phyloP scores from a whole-genome alignment of 805 yeast species.

The Barnettozyma botsteinii region DNA sequence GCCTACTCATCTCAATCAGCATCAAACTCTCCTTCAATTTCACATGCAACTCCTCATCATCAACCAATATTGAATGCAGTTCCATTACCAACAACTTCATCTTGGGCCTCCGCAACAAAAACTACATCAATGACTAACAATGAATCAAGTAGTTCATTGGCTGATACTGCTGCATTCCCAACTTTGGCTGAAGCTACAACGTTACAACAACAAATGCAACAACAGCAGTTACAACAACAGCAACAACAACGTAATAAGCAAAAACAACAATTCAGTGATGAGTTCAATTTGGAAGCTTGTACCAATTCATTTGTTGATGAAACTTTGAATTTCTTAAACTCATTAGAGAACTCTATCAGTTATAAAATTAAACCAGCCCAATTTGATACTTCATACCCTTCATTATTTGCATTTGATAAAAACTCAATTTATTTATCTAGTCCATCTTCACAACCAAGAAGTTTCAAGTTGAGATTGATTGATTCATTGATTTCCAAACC shows the following conservation, averaged over 20 bases:
- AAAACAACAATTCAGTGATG: constrained; percentile 22
- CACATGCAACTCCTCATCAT: constrained; percentile 10
- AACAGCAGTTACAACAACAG: constrained; percentile 23
- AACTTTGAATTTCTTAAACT: constrained; percentile 37
- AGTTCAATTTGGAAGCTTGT: constrained; percentile 36
- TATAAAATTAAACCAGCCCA: constrained; percentile 34
- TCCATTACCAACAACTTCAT: constrained; percentile 65
- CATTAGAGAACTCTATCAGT: constrained; percentile 28
- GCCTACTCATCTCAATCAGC: neutral
- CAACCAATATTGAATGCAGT: constrained; percentile 30
- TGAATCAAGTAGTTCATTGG: constrained; percentile 29
- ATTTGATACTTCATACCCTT: constrained; percentile 30
- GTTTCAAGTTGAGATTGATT: constrained; percentile 30
- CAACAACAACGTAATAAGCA: constrained; percentile 26
- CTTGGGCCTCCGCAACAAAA: constrained; percentile 44
- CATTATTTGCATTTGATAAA: constrained; percentile 43
- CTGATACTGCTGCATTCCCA: constrained; percentile 53
- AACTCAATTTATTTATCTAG: constrained; percentile 1
- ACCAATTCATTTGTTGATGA: constrained; percentile 45
- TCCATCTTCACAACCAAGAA: constrained; percentile 20
- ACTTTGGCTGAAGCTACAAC: constrained; percentile 43
- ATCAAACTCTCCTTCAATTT: constrained; percentile 12
- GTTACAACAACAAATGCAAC: constrained; percentile 28
- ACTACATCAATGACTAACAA: constrained; percentile 27
- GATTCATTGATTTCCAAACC: constrained; percentile 32